A percentile compares a stretch with the other conserved stretches of the same genome.
phyloP scores from a whole-genome alignment of 179 eudicot species.

The Silene vulgaris region DNA sequence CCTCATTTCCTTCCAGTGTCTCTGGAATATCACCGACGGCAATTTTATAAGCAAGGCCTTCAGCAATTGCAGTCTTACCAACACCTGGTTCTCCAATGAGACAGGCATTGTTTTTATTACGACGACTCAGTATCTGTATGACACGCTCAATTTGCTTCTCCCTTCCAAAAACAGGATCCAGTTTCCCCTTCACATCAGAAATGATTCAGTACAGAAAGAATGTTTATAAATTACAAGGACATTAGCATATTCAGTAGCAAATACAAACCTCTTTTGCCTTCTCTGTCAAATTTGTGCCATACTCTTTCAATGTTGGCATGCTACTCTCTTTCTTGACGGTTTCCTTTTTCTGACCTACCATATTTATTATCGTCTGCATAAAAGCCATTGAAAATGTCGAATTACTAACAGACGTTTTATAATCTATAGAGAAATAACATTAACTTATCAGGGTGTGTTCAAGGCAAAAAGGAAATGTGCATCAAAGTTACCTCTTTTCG shows the following conservation, averaged over 20 bases:
- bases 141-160: slow-evolving; percentile 77
- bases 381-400: slow-evolving; percentile 12
- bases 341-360: slow-evolving; percentile 71
- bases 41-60: slow-evolving; percentile 86
- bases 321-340: slow-evolving; percentile 59
- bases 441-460: not conserved
- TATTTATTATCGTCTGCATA: slow-evolving; percentile 58
- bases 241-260: not conserved
- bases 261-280: slow-evolving; percentile 64
- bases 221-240: not conserved
- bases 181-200: slow-evolving; percentile 56
- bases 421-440: not conserved
- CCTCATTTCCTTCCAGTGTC: slow-evolving; percentile 86
- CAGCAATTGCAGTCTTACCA: slow-evolving; percentile 96
- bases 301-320: slow-evolving; percentile 85
- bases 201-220: slow-evolving; percentile 17
- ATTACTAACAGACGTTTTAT: not conserved
- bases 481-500: slow-evolving; percentile 51
- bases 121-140: slow-evolving; percentile 76
- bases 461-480: not conserved
- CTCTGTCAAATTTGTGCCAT: slow-evolving; percentile 87
- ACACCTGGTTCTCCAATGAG: slow-evolving; percentile 97
- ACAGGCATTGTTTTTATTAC: slow-evolving; percentile 91
- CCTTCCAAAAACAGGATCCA: slow-evolving; percentile 97
- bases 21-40: slow-evolving; percentile 88